Evolutionary conservation across 78 protist genomes (phyloP).

Genomic region (Anaeramoeba flamelloides): DNA sequence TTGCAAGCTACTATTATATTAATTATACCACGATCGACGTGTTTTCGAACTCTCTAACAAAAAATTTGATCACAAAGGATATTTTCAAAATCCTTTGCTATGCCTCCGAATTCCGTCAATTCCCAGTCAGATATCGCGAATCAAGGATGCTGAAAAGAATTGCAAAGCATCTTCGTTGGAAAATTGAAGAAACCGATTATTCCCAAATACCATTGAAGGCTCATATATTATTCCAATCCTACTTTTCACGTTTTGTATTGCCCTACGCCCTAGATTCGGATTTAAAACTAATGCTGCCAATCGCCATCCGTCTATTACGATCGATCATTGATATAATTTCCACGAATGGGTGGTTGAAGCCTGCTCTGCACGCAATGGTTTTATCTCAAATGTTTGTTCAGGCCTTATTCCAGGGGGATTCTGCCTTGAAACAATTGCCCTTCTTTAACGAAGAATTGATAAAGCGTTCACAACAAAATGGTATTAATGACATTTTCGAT

Average conservation of each 20-base stretch:
- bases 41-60: conserved; percentile 34
- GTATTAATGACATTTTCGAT: conserved; percentile 55
- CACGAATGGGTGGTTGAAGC: conserved; percentile 54
- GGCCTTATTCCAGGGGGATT: conserved; percentile 46
- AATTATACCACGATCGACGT: conserved; percentile 74
- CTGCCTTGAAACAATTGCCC: conserved; percentile 10
- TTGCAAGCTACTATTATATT: conserved; percentile 84
- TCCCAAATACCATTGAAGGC: conserved; percentile 57
- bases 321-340: conserved; percentile 78
- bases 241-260: conserved; percentile 36
- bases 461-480: conserved; percentile 7
- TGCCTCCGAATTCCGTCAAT: conserved; percentile 60
- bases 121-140: conserved; percentile 76
- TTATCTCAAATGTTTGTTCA: conserved; percentile 75
- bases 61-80: conserved; percentile 41
- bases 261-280: conserved; percentile 34
- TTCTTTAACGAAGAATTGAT: background rate
- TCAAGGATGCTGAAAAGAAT: conserved; percentile 41
- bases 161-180: conserved; percentile 50
- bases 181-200: conserved; percentile 17
- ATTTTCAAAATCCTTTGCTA: conserved; percentile 54
- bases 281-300: conserved; percentile 3
- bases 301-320: conserved; percentile 25
- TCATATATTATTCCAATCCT: conserved; percentile 62
- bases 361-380: conserved; percentile 85